These are phyloP conservation scores for Myxozyma lipomycoides DNA, from an alignment of 805 yeast species.

Conservation along the genomic window DNA sequence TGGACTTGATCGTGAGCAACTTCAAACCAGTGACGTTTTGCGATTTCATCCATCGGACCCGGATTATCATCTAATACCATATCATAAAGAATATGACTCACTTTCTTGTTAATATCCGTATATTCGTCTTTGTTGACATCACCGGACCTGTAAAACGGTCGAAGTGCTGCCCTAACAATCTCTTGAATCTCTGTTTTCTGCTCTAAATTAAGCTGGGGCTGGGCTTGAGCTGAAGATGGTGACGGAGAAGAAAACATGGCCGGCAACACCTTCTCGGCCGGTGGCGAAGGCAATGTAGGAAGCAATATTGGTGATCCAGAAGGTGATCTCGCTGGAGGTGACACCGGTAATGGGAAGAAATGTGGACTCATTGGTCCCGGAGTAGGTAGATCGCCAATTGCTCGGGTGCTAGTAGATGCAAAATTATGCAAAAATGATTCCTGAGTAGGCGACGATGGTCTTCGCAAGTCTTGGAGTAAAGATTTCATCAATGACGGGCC, in stretches of 20 bases:
- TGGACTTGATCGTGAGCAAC: conserved; percentile 16
- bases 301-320: conserved; percentile 17
- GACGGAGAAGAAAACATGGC: conserved; percentile 5
- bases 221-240: neutral
- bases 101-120: conserved; percentile 57
- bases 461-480: conserved; percentile 19
- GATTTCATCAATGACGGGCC: conserved; percentile 21
- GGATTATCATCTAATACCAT: neutral
- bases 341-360: neutral
- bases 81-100: conserved; percentile 56
- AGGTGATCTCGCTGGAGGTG: conserved; percentile 16
- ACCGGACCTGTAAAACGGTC: conserved; percentile 46
- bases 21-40: conserved; percentile 6
- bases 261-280: conserved; percentile 13
- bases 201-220: conserved; percentile 9
- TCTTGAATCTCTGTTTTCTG: conserved; percentile 58
- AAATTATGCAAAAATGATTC: neutral
- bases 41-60: neutral
- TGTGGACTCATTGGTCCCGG: conserved; percentile 20
- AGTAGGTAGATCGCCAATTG: conserved; percentile 14
- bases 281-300: conserved; percentile 18
- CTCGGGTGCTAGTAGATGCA: neutral
- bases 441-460: conserved; percentile 20
- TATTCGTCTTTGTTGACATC: conserved; percentile 43
- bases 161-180: conserved; percentile 51